A percentile compares a stretch with the other conserved stretches of the same genome.
Conservation (phyloP, 441 rosid species). For the Erysimum cheiri region DNA sequence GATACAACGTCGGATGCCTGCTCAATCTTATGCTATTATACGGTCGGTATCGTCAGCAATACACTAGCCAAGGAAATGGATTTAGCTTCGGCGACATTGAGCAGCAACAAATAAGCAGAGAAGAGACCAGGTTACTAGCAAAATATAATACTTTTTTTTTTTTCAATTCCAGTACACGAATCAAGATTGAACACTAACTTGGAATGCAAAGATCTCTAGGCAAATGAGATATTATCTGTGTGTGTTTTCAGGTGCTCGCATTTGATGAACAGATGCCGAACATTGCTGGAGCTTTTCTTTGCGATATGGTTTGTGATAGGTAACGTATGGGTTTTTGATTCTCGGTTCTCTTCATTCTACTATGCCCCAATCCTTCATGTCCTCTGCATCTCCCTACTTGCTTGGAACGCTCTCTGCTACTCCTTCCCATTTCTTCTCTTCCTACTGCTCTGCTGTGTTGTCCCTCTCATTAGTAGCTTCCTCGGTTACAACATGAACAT, state of each 20-base stretch:
- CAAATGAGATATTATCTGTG: neutral
- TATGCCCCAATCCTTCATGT: slow-evolving; percentile 81
- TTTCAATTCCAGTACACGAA: neutral
- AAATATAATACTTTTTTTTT: neutral
- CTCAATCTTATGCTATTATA: slow-evolving; percentile 73
- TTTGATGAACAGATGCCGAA: slow-evolving; percentile 86
- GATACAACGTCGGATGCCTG: slow-evolving; percentile 77
- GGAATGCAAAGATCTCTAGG: neutral
- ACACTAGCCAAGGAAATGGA: slow-evolving; percentile 52
- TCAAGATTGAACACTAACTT: neutral
- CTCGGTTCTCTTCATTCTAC: slow-evolving; percentile 80
- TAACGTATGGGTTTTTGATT: slow-evolving; percentile 92
- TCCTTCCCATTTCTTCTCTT: slow-evolving; percentile 89
- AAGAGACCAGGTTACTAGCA: slow-evolving; percentile 70
- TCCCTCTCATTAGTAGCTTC: slow-evolving; percentile 75
- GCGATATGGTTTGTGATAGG: slow-evolving; percentile 84
- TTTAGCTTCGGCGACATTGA: slow-evolving; percentile 66
- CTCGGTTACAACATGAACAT: slow-evolving; percentile 93
- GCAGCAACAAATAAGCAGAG: slow-evolving; percentile 70
- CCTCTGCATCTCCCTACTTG: slow-evolving; percentile 84
- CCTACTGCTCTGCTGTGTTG: slow-evolving; percentile 82
- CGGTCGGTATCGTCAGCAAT: slow-evolving; percentile 70
- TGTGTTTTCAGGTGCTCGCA: slow-evolving; percentile 61
- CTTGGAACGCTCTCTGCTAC: slow-evolving; percentile 91
- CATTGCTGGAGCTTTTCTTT: slow-evolving; percentile 64